phyloP scores from a whole-genome alignment of 345 rosid species.

The Hibiscus syriacus region DNA sequence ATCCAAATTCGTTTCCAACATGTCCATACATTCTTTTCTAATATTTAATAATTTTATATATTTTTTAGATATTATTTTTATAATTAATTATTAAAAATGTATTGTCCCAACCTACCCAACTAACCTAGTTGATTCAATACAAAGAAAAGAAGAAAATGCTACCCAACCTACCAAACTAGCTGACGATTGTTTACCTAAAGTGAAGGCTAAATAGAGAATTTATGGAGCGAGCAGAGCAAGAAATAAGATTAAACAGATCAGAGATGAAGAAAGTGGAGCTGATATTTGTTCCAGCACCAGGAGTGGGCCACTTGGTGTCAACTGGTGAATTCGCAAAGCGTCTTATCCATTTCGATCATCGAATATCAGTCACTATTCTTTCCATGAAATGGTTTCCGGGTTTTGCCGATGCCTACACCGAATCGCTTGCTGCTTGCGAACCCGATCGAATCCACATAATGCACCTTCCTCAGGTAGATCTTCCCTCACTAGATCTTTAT shows the following conservation, averaged over 20 bases:
- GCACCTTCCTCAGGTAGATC: background rate
- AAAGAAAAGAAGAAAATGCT: too few relatives aligned
- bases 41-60: too few relatives aligned
- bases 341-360: background rate
- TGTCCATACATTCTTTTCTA: too few relatives aligned
- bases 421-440: background rate
- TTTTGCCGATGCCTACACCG: background rate
- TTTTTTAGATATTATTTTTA: too few relatives aligned
- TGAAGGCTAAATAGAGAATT: too few relatives aligned
- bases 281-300: background rate
- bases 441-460: background rate
- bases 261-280: background rate
- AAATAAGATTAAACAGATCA: background rate
- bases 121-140: too few relatives aligned
- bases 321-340: background rate
- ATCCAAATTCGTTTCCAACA: too few relatives aligned
- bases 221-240: background rate
- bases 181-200: too few relatives aligned
- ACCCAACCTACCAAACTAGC: too few relatives aligned
- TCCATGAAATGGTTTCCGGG: background rate
- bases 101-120: too few relatives aligned
- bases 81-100: too few relatives aligned
- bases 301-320: background rate
- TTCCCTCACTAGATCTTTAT: background rate
- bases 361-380: background rate